A percentile compares a stretch with the other conserved stretches of the same genome.
phyloP scores from a whole-genome alignment of 2,329 filamentous ascomycete genomes.

The Fusarium napiforme region DNA sequence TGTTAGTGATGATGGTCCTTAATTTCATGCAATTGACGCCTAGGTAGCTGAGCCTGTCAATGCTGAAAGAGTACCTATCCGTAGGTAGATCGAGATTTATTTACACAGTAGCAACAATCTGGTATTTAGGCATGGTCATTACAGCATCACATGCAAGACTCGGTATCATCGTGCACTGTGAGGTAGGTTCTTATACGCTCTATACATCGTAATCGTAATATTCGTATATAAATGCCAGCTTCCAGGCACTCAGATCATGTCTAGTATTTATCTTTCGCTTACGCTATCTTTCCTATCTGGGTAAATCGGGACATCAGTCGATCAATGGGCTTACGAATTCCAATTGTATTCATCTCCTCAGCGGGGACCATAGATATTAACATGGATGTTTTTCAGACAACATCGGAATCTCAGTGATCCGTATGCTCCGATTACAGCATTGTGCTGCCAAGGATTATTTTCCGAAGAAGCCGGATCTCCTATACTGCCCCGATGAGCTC shows the following conservation, averaged over 20 bases:
- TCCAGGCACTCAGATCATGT: not conserved
- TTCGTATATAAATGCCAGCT: conserved; percentile 9
- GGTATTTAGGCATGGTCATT: not conserved
- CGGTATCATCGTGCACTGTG: not conserved
- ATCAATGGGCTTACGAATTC: conserved; percentile 23
- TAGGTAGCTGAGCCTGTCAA: not conserved
- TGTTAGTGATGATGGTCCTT: not conserved
- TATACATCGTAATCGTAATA: conserved; percentile 2
- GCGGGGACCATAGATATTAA: not conserved
- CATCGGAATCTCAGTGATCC: conserved; percentile 25
- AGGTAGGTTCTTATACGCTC: not conserved
- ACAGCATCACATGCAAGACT: conserved; percentile 1
- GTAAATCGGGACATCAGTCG: conserved; percentile 25
- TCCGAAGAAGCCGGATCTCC: conserved; percentile 35
- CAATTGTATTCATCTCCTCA: not conserved
- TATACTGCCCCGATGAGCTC: conserved; percentile 8
- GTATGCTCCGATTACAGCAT: conserved; percentile 25
- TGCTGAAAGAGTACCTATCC: not conserved
- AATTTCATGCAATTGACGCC: conserved; percentile 2
- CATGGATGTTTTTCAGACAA: not conserved
- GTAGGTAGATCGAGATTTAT: conserved; percentile 7
- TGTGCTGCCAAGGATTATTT: conserved; percentile 26
- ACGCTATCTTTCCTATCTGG: conserved; percentile 19
- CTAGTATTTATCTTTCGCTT: not conserved
- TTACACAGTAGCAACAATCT: not conserved